Evolutionary conservation across 2,329 filamentous ascomycete species (phyloP).

Genomic region (Metarhizium humberi): DNA sequence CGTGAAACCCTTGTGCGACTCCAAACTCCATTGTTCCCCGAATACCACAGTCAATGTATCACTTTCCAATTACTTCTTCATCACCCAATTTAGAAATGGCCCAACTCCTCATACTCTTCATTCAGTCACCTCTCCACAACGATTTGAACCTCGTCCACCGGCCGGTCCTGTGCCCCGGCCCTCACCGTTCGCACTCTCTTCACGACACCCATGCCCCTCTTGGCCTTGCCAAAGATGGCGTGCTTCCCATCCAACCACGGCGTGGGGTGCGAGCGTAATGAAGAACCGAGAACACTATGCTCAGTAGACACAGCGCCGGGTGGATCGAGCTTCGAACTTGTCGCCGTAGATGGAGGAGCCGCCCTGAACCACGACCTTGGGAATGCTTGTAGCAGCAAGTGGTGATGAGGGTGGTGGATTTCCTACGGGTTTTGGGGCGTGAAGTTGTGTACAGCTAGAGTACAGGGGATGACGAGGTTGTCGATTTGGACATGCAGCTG

Average conservation of each 20-base stretch:
- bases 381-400: conserved; percentile 94
- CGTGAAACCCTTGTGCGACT: background rate
- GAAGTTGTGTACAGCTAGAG: conserved; percentile 80
- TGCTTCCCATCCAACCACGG: conserved; percentile 97
- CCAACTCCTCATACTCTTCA: conserved; percentile 31
- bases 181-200: conserved; percentile 82
- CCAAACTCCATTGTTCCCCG: background rate
- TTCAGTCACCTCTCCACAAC: conserved; percentile 62
- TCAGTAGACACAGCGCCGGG: conserved; percentile 77
- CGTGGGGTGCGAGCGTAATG: conserved; percentile 80
- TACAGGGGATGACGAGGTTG: conserved; percentile 34
- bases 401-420: conserved; percentile 72
- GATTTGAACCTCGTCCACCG: conserved; percentile 75
- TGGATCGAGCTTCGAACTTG: conserved; percentile 68
- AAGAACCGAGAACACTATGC: conserved; percentile 98
- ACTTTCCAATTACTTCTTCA: background rate
- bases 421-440: conserved; percentile 82
- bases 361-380: conserved; percentile 92
- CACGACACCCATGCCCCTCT: conserved; percentile 72
- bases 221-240: conserved; percentile 90
- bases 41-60: background rate
- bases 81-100: background rate
- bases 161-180: conserved; percentile 72
- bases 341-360: conserved; percentile 86
- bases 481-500: background rate